Conservation (phyloP, 108 stramenopile genomes). For the Fragilaria radians region DNA sequence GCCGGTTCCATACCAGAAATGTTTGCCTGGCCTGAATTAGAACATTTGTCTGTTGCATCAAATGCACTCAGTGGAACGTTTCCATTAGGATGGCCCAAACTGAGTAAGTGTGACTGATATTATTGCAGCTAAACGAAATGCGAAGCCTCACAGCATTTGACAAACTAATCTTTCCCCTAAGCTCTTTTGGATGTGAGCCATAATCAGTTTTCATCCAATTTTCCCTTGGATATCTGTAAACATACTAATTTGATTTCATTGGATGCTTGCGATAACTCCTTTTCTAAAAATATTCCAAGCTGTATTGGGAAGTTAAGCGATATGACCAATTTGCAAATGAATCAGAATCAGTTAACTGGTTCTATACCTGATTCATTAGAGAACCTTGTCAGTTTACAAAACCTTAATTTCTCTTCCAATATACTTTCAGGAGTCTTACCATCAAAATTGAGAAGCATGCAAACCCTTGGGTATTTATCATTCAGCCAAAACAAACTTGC, state of each 20-base stretch:
- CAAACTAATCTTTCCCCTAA: background rate
- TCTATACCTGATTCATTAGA: conserved; percentile 29
- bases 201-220: background rate
- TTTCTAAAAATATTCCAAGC: conserved; percentile 32
- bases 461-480: background rate
- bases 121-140: background rate
- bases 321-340: conserved; percentile 16
- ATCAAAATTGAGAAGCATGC: conserved; percentile 1
- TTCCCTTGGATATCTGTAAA: background rate
- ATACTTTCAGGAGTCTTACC: conserved; percentile 2
- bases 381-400: conserved; percentile 15
- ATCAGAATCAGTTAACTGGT: conserved; percentile 32
- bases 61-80: background rate
- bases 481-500: conserved; percentile 16
- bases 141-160: background rate
- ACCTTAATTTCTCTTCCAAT: conserved; percentile 15
- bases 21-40: background rate
- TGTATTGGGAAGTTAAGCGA: conserved; percentile 28
- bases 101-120: background rate
- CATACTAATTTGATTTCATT: conserved; percentile 14
- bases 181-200: background rate
- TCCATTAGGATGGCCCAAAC: background rate
- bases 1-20: background rate
- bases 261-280: conserved; percentile 17
- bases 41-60: background rate